Conservation (phyloP, 108 stramenopile genomes). For the Nitzschia putrida region DNA sequence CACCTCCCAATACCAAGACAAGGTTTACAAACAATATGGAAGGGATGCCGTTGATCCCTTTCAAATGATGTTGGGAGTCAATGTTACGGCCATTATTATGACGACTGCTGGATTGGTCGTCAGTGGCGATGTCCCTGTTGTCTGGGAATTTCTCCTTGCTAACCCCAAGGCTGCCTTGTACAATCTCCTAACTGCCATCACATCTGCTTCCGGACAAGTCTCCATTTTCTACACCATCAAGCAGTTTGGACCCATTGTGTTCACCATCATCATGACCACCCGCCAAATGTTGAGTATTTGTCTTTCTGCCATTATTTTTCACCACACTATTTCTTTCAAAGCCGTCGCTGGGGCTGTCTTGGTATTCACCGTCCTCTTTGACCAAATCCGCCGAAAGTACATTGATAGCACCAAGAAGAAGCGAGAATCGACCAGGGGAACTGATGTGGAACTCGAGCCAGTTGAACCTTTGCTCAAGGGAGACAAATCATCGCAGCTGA, state of each 20-base stretch:
- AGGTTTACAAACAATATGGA: slow-evolving; percentile 93
- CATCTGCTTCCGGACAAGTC: slow-evolving; percentile 93
- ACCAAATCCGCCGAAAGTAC: slow-evolving; percentile 88
- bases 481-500: too few relatives aligned
- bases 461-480: too few relatives aligned
- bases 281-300: slow-evolving; percentile 96
- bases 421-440: too few relatives aligned
- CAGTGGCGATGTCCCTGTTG: slow-evolving; percentile 87
- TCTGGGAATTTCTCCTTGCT: slow-evolving; percentile 86
- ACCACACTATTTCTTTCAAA: slow-evolving; percentile 74
- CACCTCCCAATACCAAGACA: slow-evolving; percentile 98
- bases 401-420: not conserved
- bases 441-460: too few relatives aligned
- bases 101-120: slow-evolving; percentile 87
- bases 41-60: slow-evolving; percentile 86
- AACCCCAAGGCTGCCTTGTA: slow-evolving; percentile 89
- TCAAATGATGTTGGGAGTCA: slow-evolving; percentile 99
- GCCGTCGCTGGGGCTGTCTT: slow-evolving; percentile 80
- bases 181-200: slow-evolving; percentile 94
- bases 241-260: slow-evolving; percentile 97
- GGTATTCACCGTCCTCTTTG: slow-evolving; percentile 95
- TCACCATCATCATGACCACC: slow-evolving; percentile 98
- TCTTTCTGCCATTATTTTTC: slow-evolving; percentile 88
- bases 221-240: slow-evolving; percentile 97
- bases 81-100: slow-evolving; percentile 91